Percentiles rank a stretch among this genome's conserved stretches.
These are phyloP conservation scores for Ophiostoma triangulosporum DNA, from an alignment of 2,329 filamentous ascomycete species.

Conservation along the genomic window DNA sequence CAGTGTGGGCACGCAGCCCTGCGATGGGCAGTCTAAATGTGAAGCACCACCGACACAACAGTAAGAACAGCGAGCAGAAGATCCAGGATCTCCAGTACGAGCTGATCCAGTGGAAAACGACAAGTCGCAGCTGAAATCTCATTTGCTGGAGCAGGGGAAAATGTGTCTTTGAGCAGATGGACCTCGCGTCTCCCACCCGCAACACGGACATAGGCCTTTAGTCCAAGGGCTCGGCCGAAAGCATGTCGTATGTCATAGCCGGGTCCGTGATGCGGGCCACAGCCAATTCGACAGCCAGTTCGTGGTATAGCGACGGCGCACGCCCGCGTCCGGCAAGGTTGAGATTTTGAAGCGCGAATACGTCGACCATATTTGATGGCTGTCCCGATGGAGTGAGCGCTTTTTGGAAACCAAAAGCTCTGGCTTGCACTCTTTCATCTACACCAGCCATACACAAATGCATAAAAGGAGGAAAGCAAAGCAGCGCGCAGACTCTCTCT, in stretches of 20 bases:
- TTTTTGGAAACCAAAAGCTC: no score
- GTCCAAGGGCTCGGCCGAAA: not conserved
- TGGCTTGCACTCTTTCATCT: not conserved
- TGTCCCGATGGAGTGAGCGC: no score
- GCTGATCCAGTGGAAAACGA: constrained; percentile 6
- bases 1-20: constrained; percentile 17
- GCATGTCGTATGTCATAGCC: constrained; percentile 18
- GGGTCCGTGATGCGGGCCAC: constrained; percentile 39
- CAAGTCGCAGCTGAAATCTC: constrained; percentile 5
- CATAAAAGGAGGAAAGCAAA: not conserved
- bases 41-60: not conserved
- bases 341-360: constrained; percentile 53
- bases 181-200: constrained; percentile 10
- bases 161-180: not conserved
- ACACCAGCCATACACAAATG: not conserved
- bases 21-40: not conserved
- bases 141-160: no score
- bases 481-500: not conserved
- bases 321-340: constrained; percentile 49
- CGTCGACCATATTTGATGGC: constrained; percentile 36
- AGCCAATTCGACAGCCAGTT: constrained; percentile 51
- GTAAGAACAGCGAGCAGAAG: not conserved
- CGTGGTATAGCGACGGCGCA: constrained; percentile 56
- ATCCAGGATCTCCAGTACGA: constrained; percentile 2
- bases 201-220: constrained; percentile 30